A percentile compares a stretch with the other conserved stretches of the same genome.
These are phyloP conservation scores for Pyrus pyrifolia DNA, from an alignment of 306 rosid genomes.

Conservation along the genomic window DNA sequence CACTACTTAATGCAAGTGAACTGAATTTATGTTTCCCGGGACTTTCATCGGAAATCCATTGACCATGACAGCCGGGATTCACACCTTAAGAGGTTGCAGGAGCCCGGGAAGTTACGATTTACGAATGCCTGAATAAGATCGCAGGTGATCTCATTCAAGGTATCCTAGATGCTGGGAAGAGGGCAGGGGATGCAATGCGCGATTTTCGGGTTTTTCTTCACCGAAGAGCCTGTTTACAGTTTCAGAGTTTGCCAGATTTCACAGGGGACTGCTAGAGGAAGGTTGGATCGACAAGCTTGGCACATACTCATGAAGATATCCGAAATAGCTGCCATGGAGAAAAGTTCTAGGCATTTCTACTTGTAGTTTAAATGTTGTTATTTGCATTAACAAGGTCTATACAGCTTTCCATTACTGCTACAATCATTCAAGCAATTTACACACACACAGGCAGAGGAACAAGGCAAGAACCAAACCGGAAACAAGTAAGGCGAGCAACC, in stretches of 20 bases:
- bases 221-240: constrained; percentile 77
- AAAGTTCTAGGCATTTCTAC: neutral
- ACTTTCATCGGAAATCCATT: constrained; percentile 92
- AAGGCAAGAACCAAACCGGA: neutral
- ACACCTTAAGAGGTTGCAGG: constrained; percentile 64
- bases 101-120: constrained; percentile 71
- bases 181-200: constrained; percentile 76
- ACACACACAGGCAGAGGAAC: neutral
- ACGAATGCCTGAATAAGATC: constrained; percentile 60
- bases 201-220: constrained; percentile 80
- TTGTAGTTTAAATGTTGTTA: constrained; percentile 15
- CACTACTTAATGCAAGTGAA: too few relatives aligned
- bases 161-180: constrained; percentile 65
- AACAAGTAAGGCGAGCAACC: constrained; percentile 7
- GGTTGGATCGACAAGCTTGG: constrained; percentile 17
- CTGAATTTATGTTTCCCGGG: constrained; percentile 20
- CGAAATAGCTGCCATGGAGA: too few relatives aligned
- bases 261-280: constrained; percentile 78
- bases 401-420: constrained; percentile 21
- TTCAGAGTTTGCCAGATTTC: constrained; percentile 69
- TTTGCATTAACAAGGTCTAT: constrained; percentile 26
- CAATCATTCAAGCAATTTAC: constrained; percentile 13
- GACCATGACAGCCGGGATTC: constrained; percentile 96
- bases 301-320: too few relatives aligned
- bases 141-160: constrained; percentile 73